Evolutionary conservation across 2,329 filamentous ascomycete species (phyloP), one percentile per base, ranked within the genome.

Genomic region (Colletotrichum neosansevieriae): DNA sequence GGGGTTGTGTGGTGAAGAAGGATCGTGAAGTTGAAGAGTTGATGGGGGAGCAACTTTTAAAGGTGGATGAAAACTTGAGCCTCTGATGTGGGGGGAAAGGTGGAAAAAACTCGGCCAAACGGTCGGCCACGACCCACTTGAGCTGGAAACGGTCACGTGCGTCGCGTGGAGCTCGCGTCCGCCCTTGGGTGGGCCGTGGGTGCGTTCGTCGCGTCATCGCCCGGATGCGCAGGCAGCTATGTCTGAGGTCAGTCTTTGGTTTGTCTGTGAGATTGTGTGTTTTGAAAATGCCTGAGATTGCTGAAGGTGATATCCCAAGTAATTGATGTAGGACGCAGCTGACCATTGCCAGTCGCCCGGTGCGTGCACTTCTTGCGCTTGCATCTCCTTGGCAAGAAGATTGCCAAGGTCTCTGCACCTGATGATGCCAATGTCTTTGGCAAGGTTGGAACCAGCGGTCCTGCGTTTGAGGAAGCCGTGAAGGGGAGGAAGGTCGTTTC

Each of bases 401-500:
- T 99, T 69, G 82, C 85, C 53, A 87, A 86, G 45, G 91, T 93
- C 62, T 83, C 86, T 24, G 91, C 93, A 12, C 86, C 91, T 70
- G 91, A 97, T 74, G 95, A 99, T 81, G 83, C 84, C 73, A 95
- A 92, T 76, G 87, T 99, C 6, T 99, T 94, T 79, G 94, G 94
- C 73, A 98, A 98, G 80, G 94, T 90, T 19, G 94, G 94, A 34
- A 97, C 92, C 0, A 93, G 87, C 17, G 93, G 91, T 0, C 79
- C 87, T 0, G 91, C 91, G 34, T 94, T 99, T 71, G 84, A 92
- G 73, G 86, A 88, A 62, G 89, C 91, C 1, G 83, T 98, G 75
- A 85, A 85, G 3, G 94, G 93, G 4, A 95, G 92, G 75, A 93
- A 89, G 75, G 89, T 89, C 3, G 67, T 88, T 9, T 85, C 83